Evolutionary conservation across 352 stramenopile species (phyloP).

Genomic region (Salisapilia sapeloensis): DNA sequence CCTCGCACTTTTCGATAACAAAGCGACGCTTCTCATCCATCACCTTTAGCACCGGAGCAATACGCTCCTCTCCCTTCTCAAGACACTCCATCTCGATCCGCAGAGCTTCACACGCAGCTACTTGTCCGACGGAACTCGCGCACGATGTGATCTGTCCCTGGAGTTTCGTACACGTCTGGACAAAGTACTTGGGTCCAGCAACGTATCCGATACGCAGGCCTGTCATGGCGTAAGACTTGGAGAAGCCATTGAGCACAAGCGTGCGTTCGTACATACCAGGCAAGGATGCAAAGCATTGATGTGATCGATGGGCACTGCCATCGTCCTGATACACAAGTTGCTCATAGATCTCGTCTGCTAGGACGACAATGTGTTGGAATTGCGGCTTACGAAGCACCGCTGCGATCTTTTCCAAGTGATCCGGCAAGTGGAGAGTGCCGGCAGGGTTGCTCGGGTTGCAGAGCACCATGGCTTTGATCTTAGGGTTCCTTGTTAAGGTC

Average conservation of each 20-base stretch:
- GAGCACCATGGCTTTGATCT: conserved; percentile 85
- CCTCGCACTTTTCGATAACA: conserved; percentile 65
- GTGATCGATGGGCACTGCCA: conserved; percentile 22
- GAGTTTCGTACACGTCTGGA: conserved; percentile 81
- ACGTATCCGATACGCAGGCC: conserved; percentile 90
- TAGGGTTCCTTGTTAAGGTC: conserved; percentile 45
- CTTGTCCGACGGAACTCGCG: conserved; percentile 84
- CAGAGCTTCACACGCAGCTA: conserved; percentile 82
- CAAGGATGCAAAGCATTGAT: conserved; percentile 55
- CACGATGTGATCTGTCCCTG: conserved; percentile 94
- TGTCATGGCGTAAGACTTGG: conserved; percentile 94
- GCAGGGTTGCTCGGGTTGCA: conserved; percentile 96
- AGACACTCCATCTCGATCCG: conserved; percentile 61
- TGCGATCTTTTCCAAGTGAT: conserved; percentile 33
- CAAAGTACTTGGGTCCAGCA: conserved; percentile 58
- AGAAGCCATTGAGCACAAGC: conserved; percentile 93
- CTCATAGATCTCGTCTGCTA: conserved; percentile 95
- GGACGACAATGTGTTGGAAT: conserved; percentile 65
- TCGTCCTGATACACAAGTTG: conserved; percentile 84
- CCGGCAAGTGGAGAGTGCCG: conserved; percentile 53
- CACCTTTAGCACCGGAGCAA: conserved; percentile 25
- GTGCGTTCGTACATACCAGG: conserved; percentile 83
- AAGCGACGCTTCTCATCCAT: conserved; percentile 84
- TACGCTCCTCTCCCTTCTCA: conserved; percentile 22
- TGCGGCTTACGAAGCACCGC: conserved; percentile 32